Conservation (phyloP, 768 basidiomycete species). For the Suillus subalutaceus region DNA sequence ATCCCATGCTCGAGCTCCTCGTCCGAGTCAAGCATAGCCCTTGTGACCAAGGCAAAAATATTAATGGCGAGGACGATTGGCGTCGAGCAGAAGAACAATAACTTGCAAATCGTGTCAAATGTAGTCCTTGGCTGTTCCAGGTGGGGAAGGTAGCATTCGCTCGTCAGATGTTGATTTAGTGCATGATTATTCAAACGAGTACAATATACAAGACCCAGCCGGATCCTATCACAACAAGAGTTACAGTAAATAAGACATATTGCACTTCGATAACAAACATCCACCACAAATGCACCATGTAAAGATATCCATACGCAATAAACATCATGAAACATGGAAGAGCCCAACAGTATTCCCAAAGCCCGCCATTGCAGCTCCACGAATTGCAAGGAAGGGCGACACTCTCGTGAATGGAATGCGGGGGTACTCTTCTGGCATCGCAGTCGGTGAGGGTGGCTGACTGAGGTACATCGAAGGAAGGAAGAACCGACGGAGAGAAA, state of each 20-base stretch:
- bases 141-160: too few relatives aligned
- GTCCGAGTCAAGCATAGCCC: too few relatives aligned
- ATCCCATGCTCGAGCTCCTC: too few relatives aligned
- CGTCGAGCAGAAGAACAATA: too few relatives aligned
- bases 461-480: conserved; percentile 11
- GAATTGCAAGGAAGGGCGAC: conserved; percentile 54
- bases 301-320: conserved; percentile 6
- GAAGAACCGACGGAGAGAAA: conserved; percentile 18
- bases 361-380: conserved; percentile 62
- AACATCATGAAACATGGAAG: conserved; percentile 33
- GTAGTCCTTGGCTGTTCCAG: too few relatives aligned
- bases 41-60: too few relatives aligned
- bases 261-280: neutral
- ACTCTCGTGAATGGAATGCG: conserved; percentile 83
- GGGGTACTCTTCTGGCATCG: conserved; percentile 36
- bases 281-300: neutral
- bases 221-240: conserved; percentile 8
- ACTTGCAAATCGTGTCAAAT: too few relatives aligned
- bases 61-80: too few relatives aligned
- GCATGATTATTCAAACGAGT: conserved; percentile 11
- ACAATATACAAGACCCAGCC: conserved; percentile 8
- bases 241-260: conserved; percentile 2
- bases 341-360: conserved; percentile 80
- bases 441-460: conserved; percentile 7
- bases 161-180: neutral